These are phyloP conservation scores for Trametes maxima DNA, from an alignment of 768 basidiomycete species.

Conservation along the genomic window DNA sequence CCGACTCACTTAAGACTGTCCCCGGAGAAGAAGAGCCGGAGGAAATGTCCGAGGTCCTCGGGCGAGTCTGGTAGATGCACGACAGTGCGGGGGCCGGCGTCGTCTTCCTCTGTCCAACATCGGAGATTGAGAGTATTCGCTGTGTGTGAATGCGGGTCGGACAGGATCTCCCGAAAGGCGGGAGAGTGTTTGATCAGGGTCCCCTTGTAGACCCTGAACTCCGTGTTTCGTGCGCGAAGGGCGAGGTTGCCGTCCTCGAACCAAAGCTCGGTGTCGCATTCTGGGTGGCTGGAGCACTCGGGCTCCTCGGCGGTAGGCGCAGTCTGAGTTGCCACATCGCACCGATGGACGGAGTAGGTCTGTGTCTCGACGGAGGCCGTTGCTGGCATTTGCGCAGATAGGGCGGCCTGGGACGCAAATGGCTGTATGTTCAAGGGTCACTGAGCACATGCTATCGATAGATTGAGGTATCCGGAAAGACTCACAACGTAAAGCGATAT, in stretches of 20 bases:
- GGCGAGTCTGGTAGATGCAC: not conserved
- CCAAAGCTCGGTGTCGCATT: slow-evolving; percentile 23
- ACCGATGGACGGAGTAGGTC: no score
- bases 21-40: not conserved
- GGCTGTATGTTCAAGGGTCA: no score
- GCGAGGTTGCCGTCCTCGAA: slow-evolving; percentile 33
- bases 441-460: no score
- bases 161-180: slow-evolving; percentile 24
- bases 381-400: no score
- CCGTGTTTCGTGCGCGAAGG: slow-evolving; percentile 26
- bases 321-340: no score
- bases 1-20: not conserved
- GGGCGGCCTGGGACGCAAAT: no score
- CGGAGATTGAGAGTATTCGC: no score
- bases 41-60: not conserved
- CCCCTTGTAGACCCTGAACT: slow-evolving; percentile 30
- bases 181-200: slow-evolving; percentile 27
- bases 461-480: no score
- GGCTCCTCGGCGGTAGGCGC: no score
- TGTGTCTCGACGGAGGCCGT: no score
- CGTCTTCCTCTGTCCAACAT: no score
- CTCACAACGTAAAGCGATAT: no score
- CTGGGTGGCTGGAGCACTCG: not conserved
- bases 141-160: not conserved
- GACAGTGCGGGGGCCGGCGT: not conserved